Base-by-base conservation (phyloP, 108 stramenopile genomes). In the Skeletonema costatum region DNA sequence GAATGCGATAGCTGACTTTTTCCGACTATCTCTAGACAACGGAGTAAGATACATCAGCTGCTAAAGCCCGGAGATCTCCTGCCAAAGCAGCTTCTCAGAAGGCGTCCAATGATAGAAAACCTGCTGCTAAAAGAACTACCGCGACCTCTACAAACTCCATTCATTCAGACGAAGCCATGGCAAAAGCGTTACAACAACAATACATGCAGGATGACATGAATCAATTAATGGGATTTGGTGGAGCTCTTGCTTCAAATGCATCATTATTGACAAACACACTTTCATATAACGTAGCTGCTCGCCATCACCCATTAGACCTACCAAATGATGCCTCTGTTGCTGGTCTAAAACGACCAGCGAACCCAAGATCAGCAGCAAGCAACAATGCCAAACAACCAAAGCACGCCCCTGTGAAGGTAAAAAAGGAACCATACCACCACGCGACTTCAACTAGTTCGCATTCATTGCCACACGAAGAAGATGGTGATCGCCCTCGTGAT, bases 401-500 rank as follows among this genome's bases (percentile, higher is more conserved):
- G 32, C 51, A 56, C 31, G 16, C 35, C n/a, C 17, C 62, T n/a
- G 35, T 61, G 13, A 71, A 76, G 32, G 74, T 82, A 36, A 75
- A 82, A 71, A 44, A 51, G 53, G 74, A 82, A 68, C 70, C 41
- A 17, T 30, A 64, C 32, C 56, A 50, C 35, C 44, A 70, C 16
- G 36, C 60, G 41, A 46, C 51, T 16, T 36, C 51, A 16, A 59
- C 33, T 38, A 68, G 46, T 25, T 32, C 62, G 41, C 35, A 64
- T 64, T 64, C 63, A 35, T 38, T 29, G 38, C 17, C 63, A 14
- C 36, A 25, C 4, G 25, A 25, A 56, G 53, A 56, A 56, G 70
- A 66, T 4, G 72, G 74, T 50, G 71, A 82, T 60, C 32, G 48
- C 46, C 82, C 85, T n/a, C 62, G 64, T 41, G 77, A 86, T 53